Evolutionary conservation across 192 early-diverging fungal genomes (phyloP).

Genomic region (Neocallimastix lanati): DNA sequence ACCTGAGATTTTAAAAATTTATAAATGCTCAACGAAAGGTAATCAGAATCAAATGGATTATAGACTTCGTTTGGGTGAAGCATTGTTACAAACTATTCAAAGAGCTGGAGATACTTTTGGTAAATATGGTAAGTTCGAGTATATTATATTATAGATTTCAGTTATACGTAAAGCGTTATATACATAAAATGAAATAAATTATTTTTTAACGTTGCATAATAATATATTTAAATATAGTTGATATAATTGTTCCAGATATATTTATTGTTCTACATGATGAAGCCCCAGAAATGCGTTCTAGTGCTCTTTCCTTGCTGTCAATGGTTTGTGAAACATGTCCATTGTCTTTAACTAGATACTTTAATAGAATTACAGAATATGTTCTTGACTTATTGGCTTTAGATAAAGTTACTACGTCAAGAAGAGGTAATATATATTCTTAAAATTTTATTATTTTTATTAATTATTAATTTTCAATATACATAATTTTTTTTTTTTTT

Average conservation of each 20-base stretch:
- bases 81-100: slow-evolving; percentile 67
- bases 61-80: slow-evolving; percentile 68
- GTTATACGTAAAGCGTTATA: too few species aligned
- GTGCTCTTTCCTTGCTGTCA: slow-evolving; percentile 15
- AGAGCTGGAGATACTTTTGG: slow-evolving; percentile 60
- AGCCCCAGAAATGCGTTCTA: slow-evolving; percentile 9
- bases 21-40: slow-evolving; percentile 15
- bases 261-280: slow-evolving; percentile 14
- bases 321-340: slow-evolving; percentile 51
- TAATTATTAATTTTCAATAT: too few species aligned
- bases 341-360: slow-evolving; percentile 41
- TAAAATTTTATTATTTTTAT: too few species aligned
- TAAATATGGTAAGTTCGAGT: slow-evolving; percentile 29
- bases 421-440: slow-evolving; percentile 32
- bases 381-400: slow-evolving; percentile 46
- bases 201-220: too few species aligned
- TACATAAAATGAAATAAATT: too few species aligned
- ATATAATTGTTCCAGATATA: slow-evolving; percentile 9
- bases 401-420: slow-evolving; percentile 35
- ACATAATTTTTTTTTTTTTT: not conserved
- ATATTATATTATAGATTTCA: too few species aligned
- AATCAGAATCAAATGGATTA: slow-evolving; percentile 32
- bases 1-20: slow-evolving; percentile 43
- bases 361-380: slow-evolving; percentile 48
- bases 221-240: not conserved